These are phyloP conservation scores for Trichosporon faecale DNA, from an alignment of 1,284 basidiomycete species.

Conservation along the genomic window DNA sequence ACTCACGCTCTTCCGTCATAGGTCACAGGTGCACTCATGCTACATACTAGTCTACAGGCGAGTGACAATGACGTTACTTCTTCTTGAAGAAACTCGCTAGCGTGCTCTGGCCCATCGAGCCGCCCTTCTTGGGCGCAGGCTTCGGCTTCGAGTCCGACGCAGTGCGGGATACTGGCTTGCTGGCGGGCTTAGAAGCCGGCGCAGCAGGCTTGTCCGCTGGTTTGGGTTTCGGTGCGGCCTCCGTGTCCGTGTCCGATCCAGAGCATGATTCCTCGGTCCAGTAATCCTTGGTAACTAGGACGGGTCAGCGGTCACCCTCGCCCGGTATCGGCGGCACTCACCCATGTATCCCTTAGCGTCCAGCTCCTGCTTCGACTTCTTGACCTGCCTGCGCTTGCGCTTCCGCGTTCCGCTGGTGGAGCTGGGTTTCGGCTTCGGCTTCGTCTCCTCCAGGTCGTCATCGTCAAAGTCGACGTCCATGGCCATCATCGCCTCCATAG, in stretches of 20 bases:
- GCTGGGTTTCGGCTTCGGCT: conserved; percentile 5
- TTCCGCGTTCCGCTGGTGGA: conserved; percentile 10
- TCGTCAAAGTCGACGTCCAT: conserved; percentile 44
- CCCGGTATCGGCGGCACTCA: conserved; percentile 23
- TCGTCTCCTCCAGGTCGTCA: conserved; percentile 12
- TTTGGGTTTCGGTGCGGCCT: conserved; percentile 13
- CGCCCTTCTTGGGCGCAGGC: conserved; percentile 19
- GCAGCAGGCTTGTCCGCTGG: conserved; percentile 8
- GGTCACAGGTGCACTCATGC: background rate
- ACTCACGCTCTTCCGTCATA: background rate
- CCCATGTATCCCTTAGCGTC: conserved; percentile 48
- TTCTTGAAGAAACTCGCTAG: conserved; percentile 44
- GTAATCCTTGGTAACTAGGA: conserved; percentile 38
- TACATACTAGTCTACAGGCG: conserved; percentile 32
- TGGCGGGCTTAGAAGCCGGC: background rate
- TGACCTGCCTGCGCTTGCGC: conserved; percentile 34
- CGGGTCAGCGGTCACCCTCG: background rate
- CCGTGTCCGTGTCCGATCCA: conserved; percentile 33
- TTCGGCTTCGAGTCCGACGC: conserved; percentile 13
- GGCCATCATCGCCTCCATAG: conserved; percentile 49
- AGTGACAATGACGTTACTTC: conserved; percentile 28
- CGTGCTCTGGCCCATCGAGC: conserved; percentile 36
- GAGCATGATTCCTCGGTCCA: conserved; percentile 39
- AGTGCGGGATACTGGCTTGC: conserved; percentile 2
- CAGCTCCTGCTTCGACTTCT: conserved; percentile 39